phyloP scores from a whole-genome alignment of 805 yeast genomes.

The Saccharomycopsis sp. region DNA sequence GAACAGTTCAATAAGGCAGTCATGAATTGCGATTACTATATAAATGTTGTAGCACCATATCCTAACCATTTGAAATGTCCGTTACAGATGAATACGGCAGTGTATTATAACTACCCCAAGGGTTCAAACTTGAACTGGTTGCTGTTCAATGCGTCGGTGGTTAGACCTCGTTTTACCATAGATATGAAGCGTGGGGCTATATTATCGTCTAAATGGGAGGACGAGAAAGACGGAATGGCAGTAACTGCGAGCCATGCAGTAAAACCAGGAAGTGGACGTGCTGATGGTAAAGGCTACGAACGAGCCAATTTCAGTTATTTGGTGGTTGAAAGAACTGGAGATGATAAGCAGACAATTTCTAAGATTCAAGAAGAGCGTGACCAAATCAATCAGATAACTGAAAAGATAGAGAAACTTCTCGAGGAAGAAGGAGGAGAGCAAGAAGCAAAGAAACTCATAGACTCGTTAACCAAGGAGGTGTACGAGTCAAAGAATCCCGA shows the following conservation, averaged over 20 bases:
- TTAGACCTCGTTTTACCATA: slow-evolving; percentile 71
- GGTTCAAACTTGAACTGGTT: slow-evolving; percentile 69
- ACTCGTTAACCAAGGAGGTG: slow-evolving; percentile 16
- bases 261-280: slow-evolving; percentile 71
- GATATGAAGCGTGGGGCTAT: slow-evolving; percentile 80
- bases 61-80: slow-evolving; percentile 85
- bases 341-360: slow-evolving; percentile 36
- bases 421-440: slow-evolving; percentile 23
- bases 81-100: slow-evolving; percentile 70
- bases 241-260: slow-evolving; percentile 33
- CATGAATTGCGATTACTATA: slow-evolving; percentile 38
- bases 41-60: slow-evolving; percentile 82
- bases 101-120: slow-evolving; percentile 45
- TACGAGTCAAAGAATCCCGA: not conserved
- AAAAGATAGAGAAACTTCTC: slow-evolving; percentile 20
- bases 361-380: slow-evolving; percentile 38
- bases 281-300: slow-evolving; percentile 64
- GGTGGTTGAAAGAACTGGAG: slow-evolving; percentile 53
- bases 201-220: slow-evolving; percentile 66
- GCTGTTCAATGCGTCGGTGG: slow-evolving; percentile 61
- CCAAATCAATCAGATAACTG: slow-evolving; percentile 20
- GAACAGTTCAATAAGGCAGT: slow-evolving; percentile 8
- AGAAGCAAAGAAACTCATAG: slow-evolving; percentile 4
- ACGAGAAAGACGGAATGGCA: slow-evolving; percentile 49
- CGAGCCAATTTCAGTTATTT: slow-evolving; percentile 68